A percentile compares a stretch with the other conserved stretches of the same genome.
Evolutionary conservation across 805 yeast genomes (phyloP).

Genomic region (Ascoidea rubescens): DNA sequence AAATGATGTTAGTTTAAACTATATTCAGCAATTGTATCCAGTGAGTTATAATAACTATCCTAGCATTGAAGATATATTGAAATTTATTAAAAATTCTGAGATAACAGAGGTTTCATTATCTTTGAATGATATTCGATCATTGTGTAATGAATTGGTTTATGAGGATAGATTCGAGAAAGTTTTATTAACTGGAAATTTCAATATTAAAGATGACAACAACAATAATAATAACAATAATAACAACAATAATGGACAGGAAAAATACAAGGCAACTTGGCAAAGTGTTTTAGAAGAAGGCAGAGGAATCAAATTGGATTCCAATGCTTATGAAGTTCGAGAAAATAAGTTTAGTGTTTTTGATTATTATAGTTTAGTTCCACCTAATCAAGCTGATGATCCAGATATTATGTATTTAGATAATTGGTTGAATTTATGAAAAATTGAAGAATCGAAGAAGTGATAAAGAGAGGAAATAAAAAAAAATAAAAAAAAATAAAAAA

Average conservation of each 20-base stretch:
- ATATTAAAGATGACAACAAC: slow-evolving; percentile 29
- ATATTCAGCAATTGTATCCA: slow-evolving; percentile 26
- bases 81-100: slow-evolving; percentile 56
- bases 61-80: slow-evolving; percentile 57
- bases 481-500: too few species aligned
- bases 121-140: slow-evolving; percentile 56
- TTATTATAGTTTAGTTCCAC: slow-evolving; percentile 27
- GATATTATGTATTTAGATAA: slow-evolving; percentile 35
- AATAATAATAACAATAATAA: slow-evolving; percentile 14
- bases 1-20: slow-evolving; percentile 15
- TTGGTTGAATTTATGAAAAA: slow-evolving; percentile 20
- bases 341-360: slow-evolving; percentile 17
- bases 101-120: slow-evolving; percentile 75
- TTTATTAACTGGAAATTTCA: slow-evolving; percentile 30
- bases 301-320: slow-evolving; percentile 14
- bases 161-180: slow-evolving; percentile 75
- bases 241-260: neutral
- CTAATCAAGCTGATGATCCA: slow-evolving; percentile 21
- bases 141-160: slow-evolving; percentile 77
- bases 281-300: slow-evolving; percentile 22
- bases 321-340: slow-evolving; percentile 7
- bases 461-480: too few species aligned
- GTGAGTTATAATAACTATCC: slow-evolving; percentile 52
- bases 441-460: too few species aligned
- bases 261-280: too few species aligned